Evolutionary conservation across 1,284 basidiomycete species (phyloP), one percentile per base, ranked within the genome.

Genomic region (Cryptococcus sp.): DNA sequence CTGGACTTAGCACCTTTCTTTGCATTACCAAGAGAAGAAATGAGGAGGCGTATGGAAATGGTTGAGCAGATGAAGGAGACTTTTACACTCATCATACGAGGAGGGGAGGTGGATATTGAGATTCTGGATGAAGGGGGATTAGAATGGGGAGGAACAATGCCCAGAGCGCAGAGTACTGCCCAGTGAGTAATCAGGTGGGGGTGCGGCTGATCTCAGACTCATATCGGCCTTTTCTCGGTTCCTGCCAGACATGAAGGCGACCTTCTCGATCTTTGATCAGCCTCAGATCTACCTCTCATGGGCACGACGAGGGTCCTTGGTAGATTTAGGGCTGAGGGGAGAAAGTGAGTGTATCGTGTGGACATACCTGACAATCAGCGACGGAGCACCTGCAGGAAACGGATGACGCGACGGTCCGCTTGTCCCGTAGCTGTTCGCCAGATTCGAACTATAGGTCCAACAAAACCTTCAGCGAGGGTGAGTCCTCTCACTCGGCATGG

Each of bases 1-100:
- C 78, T 82, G 47, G 91, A 96, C 69, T 74, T 97, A 48, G 81
- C 79, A 19, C 90, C 90, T 1, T 96, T 92, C 69, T 87, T 86
- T 80, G 75, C 78, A 1, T 64, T 96, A 28, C 79, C 82, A 3
- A 85, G 85, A 0, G 77, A 77, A 45, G 88, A 92, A 67, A 68
- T 96, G 56, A 78, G 84, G 55, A 76, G 81, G 55, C 76, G 90
- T 39, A 82, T 86, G 9, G 63, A 75, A 13, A 80, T 87, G 77
- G 71, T 72, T 13, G 63, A 71, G 52, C 53, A 62, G 18, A 62
- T 71, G 63, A 50, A 54, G 19, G 70, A 72, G 56, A 71, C 70
- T 22, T 74, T 75, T 47, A 69, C 63, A 18, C 44, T 76, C 37
- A 60, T 64, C 0, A 54, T 76, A 5, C 28, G 61, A 43, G 46